phyloP scores from a whole-genome alignment of 116 monocot species.

The Dioscorea cayenensis region DNA sequence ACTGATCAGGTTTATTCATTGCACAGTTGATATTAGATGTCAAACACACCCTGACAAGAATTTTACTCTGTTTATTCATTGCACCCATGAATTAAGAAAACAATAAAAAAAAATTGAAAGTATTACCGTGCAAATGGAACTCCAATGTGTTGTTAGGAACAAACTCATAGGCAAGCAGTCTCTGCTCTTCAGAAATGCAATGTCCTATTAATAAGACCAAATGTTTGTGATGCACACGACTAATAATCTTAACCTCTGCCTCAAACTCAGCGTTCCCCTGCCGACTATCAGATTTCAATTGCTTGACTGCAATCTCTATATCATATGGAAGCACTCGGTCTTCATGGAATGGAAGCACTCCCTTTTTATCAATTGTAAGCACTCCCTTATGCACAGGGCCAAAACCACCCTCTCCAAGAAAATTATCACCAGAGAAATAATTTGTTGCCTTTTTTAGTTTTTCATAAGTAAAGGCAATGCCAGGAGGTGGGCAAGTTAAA shows the following conservation, averaged over 20 bases:
- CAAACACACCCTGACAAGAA: too few species aligned
- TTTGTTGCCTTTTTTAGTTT: slow-evolving; percentile 45
- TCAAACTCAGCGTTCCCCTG: slow-evolving; percentile 66
- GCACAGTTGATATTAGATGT: too few species aligned
- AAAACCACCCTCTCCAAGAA: slow-evolving; percentile 64
- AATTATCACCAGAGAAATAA: slow-evolving; percentile 42
- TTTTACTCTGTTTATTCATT: too few species aligned
- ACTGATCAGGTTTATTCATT: not conserved
- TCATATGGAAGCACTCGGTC: slow-evolving; percentile 48
- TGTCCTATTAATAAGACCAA: slow-evolving; percentile 56
- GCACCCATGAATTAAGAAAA: not conserved
- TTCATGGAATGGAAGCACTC: too few species aligned
- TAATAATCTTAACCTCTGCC: slow-evolving; percentile 60
- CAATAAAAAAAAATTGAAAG: not conserved
- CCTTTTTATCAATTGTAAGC: too few species aligned
- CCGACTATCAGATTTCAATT: slow-evolving; percentile 45
- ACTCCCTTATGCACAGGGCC: slow-evolving; percentile 50
- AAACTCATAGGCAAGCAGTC: slow-evolving; percentile 61
- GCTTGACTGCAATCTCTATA: slow-evolving; percentile 55
- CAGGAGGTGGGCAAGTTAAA: slow-evolving; percentile 23
- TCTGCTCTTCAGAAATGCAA: slow-evolving; percentile 38
- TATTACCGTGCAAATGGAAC: slow-evolving; percentile 68
- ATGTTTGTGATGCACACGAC: slow-evolving; percentile 68
- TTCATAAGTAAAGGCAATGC: slow-evolving; percentile 32
- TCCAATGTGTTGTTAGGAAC: slow-evolving; percentile 65